Conservation (phyloP, 106 monocot genomes). For the Xerophyta viscosa region DNA sequence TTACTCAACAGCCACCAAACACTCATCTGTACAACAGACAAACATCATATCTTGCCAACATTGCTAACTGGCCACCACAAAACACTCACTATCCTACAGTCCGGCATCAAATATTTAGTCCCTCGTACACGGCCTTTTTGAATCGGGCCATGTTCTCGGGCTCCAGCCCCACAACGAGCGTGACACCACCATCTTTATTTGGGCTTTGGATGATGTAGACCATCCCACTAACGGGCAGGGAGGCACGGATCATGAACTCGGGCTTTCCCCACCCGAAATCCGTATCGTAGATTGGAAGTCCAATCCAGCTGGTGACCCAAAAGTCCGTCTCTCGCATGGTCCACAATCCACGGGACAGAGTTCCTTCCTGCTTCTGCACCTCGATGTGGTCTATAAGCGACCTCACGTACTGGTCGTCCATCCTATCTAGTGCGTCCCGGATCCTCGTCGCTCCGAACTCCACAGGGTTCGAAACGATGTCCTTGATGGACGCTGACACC, state of each 20-base stretch:
- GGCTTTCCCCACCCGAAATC: constrained; percentile 64
- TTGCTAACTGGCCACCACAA: too few relatives aligned
- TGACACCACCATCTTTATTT: constrained; percentile 13
- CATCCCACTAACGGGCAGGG: constrained; percentile 17
- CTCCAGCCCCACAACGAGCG: constrained; percentile 27
- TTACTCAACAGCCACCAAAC: too few relatives aligned
- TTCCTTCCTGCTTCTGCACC: constrained; percentile 6
- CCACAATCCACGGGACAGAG: constrained; percentile 8
- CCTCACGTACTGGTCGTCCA: constrained; percentile 26
- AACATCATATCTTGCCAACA: too few relatives aligned
- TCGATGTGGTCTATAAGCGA: constrained; percentile 44
- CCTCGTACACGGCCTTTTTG: constrained; percentile 16
- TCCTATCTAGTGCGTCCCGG: not conserved
- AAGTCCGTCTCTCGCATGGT: constrained; percentile 14
- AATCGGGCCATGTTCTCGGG: constrained; percentile 20
- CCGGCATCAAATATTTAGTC: not conserved
- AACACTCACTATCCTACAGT: too few relatives aligned
- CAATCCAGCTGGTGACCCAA: constrained; percentile 33
- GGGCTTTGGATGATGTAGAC: constrained; percentile 21
- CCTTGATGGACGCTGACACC: constrained; percentile 6
- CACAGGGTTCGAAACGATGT: constrained; percentile 14
- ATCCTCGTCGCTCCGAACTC: constrained; percentile 16
- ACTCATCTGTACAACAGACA: too few relatives aligned
- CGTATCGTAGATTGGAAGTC: constrained; percentile 26
- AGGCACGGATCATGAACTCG: constrained; percentile 26